These are phyloP conservation scores for Arthrocladium fulminans DNA, from an alignment of 2,329 filamentous ascomycete species.

Conservation along the genomic window DNA sequence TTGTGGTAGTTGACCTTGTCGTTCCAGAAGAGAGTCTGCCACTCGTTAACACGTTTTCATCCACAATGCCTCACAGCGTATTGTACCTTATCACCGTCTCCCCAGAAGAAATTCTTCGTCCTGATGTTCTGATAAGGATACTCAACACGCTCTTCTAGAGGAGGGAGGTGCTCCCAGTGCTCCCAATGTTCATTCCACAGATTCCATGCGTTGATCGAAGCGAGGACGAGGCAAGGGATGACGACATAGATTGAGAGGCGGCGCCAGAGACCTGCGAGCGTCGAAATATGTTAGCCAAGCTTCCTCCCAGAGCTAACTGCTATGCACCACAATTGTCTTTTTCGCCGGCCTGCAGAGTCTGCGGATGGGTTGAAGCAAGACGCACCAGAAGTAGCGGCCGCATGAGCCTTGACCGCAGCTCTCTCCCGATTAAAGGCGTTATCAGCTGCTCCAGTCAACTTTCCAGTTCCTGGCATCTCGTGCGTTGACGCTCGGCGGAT, in stretches of 20 bases:
- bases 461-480: slow-evolving; percentile 29
- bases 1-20: slow-evolving; percentile 93
- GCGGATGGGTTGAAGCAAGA: too few relatives aligned
- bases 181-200: slow-evolving; percentile 97
- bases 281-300: background rate
- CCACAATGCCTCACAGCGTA: background rate
- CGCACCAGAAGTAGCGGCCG: slow-evolving; percentile 72
- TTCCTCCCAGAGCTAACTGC: background rate
- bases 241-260: slow-evolving; percentile 40
- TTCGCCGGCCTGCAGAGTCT: too few relatives aligned
- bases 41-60: background rate
- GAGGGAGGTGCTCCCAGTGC: slow-evolving; percentile 77
- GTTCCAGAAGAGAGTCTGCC: slow-evolving; percentile 65
- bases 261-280: slow-evolving; percentile 7
- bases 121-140: slow-evolving; percentile 98
- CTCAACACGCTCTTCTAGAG: slow-evolving; percentile 82
- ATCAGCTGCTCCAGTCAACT: slow-evolving; percentile 57
- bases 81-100: slow-evolving; percentile 84
- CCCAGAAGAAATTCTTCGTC: slow-evolving; percentile 90
- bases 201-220: slow-evolving; percentile 72
- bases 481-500: slow-evolving; percentile 40
- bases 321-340: background rate
- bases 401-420: slow-evolving; percentile 82
- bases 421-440: slow-evolving; percentile 93
- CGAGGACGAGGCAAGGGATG: slow-evolving; percentile 62